A percentile compares a stretch with the other conserved stretches of the same genome.
These are phyloP conservation scores for Batkoa obscura DNA, from an alignment of 371 early-diverging fungal species.

Conservation along the genomic window DNA sequence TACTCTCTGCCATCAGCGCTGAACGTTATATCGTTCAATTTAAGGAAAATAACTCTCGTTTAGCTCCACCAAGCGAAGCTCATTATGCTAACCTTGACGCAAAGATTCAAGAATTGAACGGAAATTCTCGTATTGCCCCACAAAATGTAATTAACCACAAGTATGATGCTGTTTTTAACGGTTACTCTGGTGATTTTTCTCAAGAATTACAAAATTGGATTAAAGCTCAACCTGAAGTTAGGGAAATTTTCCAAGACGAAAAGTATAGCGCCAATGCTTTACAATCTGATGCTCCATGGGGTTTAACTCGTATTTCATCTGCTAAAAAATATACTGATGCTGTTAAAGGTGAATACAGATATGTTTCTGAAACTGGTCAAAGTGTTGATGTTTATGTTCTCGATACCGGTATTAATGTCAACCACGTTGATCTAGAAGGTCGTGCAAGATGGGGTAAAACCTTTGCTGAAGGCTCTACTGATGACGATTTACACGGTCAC, in stretches of 20 bases:
- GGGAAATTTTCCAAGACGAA: not conserved
- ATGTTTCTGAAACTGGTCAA: conserved; percentile 18
- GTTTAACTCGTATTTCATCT: conserved; percentile 28
- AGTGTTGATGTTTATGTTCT: conserved; percentile 60
- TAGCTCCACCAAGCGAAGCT: not conserved
- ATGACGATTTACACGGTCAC: conserved; percentile 26
- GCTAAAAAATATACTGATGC: conserved; percentile 14
- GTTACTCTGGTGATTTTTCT: not conserved
- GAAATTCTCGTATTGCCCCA: not conserved
- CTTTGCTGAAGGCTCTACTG: conserved; percentile 17
- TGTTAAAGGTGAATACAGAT: conserved; percentile 20
- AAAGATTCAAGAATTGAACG: not conserved
- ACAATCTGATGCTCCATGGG: conserved; percentile 17
- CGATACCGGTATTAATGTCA: conserved; percentile 57
- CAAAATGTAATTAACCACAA: not conserved
- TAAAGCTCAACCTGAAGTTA: not conserved
- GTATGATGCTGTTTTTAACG: not conserved
- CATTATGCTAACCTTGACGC: not conserved
- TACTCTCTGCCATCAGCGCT: not conserved
- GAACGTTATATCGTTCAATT: not conserved
- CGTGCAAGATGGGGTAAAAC: conserved; percentile 37
- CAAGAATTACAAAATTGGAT: not conserved
- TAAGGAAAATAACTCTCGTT: not conserved
- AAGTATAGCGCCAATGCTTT: not conserved
- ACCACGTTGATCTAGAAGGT: conserved; percentile 55